Base-by-base conservation (phyloP, 75 land plant genomes). In the Sequoiadendron giganteum region DNA sequence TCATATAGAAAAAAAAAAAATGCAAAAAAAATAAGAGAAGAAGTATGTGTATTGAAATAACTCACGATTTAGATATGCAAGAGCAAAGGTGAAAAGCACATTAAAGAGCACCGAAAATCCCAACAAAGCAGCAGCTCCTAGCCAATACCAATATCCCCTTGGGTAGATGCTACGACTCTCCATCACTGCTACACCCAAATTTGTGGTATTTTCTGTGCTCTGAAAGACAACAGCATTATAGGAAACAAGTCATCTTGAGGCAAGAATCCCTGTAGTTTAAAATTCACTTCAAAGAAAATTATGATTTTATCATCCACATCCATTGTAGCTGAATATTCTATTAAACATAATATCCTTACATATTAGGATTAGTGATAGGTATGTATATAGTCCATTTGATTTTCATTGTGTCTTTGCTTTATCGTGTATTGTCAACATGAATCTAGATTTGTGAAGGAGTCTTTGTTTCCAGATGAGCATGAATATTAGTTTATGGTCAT, bases 51-150 rank as follows among this genome's bases (percentile, higher is more conserved):
- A 49, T 52, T 11, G 11, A 82, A 82, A 47, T 42, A 72, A 87
- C 97, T 92, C 91, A 96, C 99, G 95, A 52, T 89, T 93, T 13
- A 97, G 93, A 86, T 93, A 96, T 79, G 89, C 92, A 81, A 97
- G 93, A 16, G 94, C 90, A 21, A 97, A 56, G 19, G 99, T 97
- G 88, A 93, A 97, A 79, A 96, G 91, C 16, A 94, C 58, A 88
- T 97, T 97, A 88, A 97, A 97, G 56, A 97, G 86, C 28, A 96
- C 61, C 19, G 86, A 87, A 88, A 93, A 96, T 45, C 95, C 97
- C 6, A 92, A 25, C 42, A 97, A 92, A 32, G 94, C 97, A 19
- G 89, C 99, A 3, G 83, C 90, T 15, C 96, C 98, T 72, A 97
- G 90, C 98, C 98, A 97, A 83, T 87, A 97, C 98, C 98, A 96